Base-by-base conservation (phyloP, 2,329 filamentous ascomycete species). In the Aspergillus sp. region DNA sequence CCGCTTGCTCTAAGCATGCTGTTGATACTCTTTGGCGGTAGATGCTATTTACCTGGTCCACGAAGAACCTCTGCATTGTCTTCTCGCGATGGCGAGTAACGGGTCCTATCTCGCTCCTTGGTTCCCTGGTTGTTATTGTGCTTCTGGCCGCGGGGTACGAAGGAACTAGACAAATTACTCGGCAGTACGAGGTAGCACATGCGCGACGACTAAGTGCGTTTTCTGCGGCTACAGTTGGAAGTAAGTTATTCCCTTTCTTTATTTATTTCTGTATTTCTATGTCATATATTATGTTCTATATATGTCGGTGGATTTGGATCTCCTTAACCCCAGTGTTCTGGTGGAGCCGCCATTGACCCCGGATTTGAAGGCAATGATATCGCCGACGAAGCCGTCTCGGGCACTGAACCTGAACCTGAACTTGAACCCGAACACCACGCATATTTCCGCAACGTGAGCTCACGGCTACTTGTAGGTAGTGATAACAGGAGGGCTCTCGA, bases 41-140 rank as follows among this genome's bases (percentile, higher is more conserved):
- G 92, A 98, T 97, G 93, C 87, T 98, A 65, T 99, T 99, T 81
- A 98, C 92, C 61, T 99, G 93, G 93, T 87, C 92, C 74, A 93
- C 93, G 3, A 85, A 83, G 56, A 90, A 98, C 78, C 90, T 99
- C 64, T 99, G 95, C 83, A 96, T 99, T 76, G 86, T 99, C 75
- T 99, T 98, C 82, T 84, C 83, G 67, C 86, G 88, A 77, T 99
- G 95, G 95, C 93, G 90, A 77, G 79, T 99, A 75, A 87, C 84
- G 61, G 87, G 88, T 60, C 87, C 87, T 3, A 70, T 84, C 52
- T 89, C 89, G 35, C 88, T 99, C 57, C 68, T 97, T 73, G 75
- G 92, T 69, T 96, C 93, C 27, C 87, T 99, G 60, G 68, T 95
- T 65, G 90, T 87, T 65, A 88, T 99, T 67, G 84, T 96, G 59